A percentile compares a stretch with the other conserved stretches of the same genome.
phyloP scores from a whole-genome alignment of 2,329 filamentous ascomycete species.

The Juglanconis sp. region DNA sequence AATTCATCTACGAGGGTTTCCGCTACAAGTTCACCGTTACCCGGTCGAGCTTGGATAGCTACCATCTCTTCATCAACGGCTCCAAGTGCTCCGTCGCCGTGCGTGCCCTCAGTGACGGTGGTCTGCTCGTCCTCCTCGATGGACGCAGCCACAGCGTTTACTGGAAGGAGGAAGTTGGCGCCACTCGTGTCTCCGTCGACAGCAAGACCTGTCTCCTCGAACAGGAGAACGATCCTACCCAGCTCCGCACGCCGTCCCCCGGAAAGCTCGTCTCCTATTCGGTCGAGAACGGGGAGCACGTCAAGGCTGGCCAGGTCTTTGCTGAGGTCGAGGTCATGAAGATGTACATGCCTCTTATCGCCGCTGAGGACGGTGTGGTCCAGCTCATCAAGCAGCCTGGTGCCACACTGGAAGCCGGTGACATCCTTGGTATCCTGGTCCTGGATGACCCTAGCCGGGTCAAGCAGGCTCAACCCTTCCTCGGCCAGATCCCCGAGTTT shows the following conservation, averaged over 20 bases:
- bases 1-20: slow-evolving; percentile 97
- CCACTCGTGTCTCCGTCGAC: slow-evolving; percentile 92
- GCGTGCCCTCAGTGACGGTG: slow-evolving; percentile 87
- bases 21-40: slow-evolving; percentile 99
- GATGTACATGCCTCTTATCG: slow-evolving; percentile 99
- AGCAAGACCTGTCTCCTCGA: slow-evolving; percentile 97
- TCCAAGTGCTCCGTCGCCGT: slow-evolving; percentile 94
- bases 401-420: slow-evolving; percentile 94
- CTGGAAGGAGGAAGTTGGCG: slow-evolving; percentile 98
- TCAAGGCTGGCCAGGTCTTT: slow-evolving; percentile 87
- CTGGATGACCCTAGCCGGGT: slow-evolving; percentile 94
- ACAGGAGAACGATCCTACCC: slow-evolving; percentile 98
- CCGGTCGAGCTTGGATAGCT: slow-evolving; percentile 86
- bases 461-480: slow-evolving; percentile 92
- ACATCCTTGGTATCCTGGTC: slow-evolving; percentile 95
- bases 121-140: slow-evolving; percentile 83
- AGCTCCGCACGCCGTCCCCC: slow-evolving; percentile 88
- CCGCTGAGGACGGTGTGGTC: slow-evolving; percentile 91
- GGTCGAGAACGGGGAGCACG: slow-evolving; percentile 90
- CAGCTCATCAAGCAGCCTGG: slow-evolving; percentile 99
- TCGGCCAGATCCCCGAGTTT: slow-evolving; percentile 83
- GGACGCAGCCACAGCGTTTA: slow-evolving; percentile 97
- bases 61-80: slow-evolving; percentile 97
- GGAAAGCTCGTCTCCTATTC: slow-evolving; percentile 98
- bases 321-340: slow-evolving; percentile 99